Conservation (phyloP, 1,284 basidiomycete genomes). For the Austropuccinia psidii region DNA sequence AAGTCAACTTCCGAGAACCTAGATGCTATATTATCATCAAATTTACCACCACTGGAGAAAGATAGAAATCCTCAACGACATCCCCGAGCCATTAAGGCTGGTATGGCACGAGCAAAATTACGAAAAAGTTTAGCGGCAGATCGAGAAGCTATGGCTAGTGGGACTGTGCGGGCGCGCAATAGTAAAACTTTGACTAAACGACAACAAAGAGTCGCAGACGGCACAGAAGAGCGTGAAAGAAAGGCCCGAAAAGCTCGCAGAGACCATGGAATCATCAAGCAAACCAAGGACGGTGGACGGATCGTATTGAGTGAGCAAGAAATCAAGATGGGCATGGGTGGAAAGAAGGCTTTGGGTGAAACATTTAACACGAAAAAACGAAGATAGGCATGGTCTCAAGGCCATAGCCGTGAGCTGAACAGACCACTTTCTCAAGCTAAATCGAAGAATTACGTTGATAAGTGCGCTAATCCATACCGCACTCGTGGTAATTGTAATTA, state of each 20-base stretch:
- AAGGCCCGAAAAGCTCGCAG: background rate
- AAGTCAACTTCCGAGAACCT: background rate
- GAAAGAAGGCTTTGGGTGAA: background rate
- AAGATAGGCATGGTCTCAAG: too few relatives aligned
- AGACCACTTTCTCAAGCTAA: too few relatives aligned
- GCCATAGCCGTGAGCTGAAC: too few relatives aligned
- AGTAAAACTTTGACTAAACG: constrained; percentile 11
- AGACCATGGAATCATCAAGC: background rate
- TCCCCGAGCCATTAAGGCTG: background rate
- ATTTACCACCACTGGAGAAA: background rate
- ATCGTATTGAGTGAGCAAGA: constrained; percentile 2
- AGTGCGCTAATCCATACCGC: too few relatives aligned
- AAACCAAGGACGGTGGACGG: background rate
- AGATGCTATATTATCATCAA: background rate
- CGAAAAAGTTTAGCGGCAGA: constrained; percentile 18
- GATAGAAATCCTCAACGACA: background rate
- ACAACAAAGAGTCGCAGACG: constrained; percentile 9
- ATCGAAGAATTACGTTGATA: too few relatives aligned
- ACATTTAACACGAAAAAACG: background rate
- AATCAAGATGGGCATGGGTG: background rate
- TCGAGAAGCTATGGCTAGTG: background rate
- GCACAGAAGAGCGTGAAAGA: constrained; percentile 3
- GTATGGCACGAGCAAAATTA: background rate
- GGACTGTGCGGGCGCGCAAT: constrained; percentile 7
- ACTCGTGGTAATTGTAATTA: too few relatives aligned